Evolutionary conservation across 2,329 filamentous ascomycete species (phyloP), one percentile per base, ranked within the genome.

Genomic region (Pseudocercospora pini-densiflorae): DNA sequence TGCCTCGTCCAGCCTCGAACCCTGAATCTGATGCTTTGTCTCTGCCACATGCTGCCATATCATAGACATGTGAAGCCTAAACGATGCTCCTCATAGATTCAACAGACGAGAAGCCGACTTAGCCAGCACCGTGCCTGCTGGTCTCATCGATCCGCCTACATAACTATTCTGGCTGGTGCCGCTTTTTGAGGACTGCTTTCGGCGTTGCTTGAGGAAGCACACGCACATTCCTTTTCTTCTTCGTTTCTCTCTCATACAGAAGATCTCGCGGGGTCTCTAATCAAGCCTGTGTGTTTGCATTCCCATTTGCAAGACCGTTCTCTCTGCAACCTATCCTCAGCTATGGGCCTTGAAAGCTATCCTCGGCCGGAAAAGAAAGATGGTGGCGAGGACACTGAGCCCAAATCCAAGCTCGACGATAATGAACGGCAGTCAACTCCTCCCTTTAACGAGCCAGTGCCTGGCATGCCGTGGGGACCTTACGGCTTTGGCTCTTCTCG

Each of bases 311-410:
- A n/a, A 43, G 40, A n/a, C 40, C 3, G 40, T 19, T n/a, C n/a
- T 14, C 10, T 40, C 40, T 43, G 40, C 40, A 3, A 7, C 3
- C 40, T n/a, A 6, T n/a, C 16, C 2, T 4, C 61, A 74, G 78
- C 64, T 51, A 90, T 90, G 89, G 88, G 88, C 66, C 74, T 90
- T 67, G 83, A 81, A 59, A 86, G 78, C 75, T 90, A 90, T 73
- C 89, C 90, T 82, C 89, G 87, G 80, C 80, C 85, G 53, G 81
- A 82, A 63, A 82, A 82, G 80, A 79, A 74, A 6, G 75, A 72
- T 53, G 71, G 72, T 63, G 73, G 72, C 57, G 64, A 75, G 5
- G 70, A 59, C 59, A 73, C 59, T 31, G 75, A 70, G 45, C 63
- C 66, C 47, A 79, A 68, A 14, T 6, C 21, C 21, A 78, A 68